Evolutionary conservation across 345 rosid species (phyloP).

Genomic region (Euphorbia pulcherrima): DNA sequence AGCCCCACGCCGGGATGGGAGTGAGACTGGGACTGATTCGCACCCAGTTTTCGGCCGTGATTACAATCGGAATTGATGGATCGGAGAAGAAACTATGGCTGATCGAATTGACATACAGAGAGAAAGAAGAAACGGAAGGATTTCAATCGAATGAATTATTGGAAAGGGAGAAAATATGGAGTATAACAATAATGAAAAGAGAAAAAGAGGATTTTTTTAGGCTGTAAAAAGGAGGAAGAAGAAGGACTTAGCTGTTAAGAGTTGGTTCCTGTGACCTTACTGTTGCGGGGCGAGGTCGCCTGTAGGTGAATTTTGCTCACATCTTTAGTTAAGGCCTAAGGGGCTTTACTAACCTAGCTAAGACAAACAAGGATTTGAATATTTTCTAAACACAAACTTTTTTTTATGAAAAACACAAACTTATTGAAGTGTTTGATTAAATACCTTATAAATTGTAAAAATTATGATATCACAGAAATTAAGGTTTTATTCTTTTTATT

Average conservation of each 20-base stretch:
- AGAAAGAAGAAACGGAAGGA: not conserved
- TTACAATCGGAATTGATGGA: slow-evolving; percentile 18
- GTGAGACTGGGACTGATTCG: slow-evolving; percentile 81
- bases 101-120: slow-evolving; percentile 18
- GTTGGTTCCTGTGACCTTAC: not conserved
- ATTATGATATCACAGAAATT: no score
- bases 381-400: no score
- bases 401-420: no score
- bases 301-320: not conserved
- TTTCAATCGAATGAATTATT: not conserved
- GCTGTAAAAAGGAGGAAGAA: not conserved
- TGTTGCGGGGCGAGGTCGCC: slow-evolving; percentile 3
- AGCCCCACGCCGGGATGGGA: slow-evolving; percentile 66
- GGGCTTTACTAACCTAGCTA: no score
- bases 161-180: not conserved
- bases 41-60: slow-evolving; percentile 77
- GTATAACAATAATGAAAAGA: not conserved
- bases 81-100: not conserved
- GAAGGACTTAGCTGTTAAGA: not conserved
- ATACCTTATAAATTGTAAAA: no score
- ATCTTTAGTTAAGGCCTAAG: no score
- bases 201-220: not conserved
- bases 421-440: no score
- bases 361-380: no score
- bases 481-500: no score